phyloP scores from a whole-genome alignment of 345 rosid species.

The Corymbia maculata region DNA sequence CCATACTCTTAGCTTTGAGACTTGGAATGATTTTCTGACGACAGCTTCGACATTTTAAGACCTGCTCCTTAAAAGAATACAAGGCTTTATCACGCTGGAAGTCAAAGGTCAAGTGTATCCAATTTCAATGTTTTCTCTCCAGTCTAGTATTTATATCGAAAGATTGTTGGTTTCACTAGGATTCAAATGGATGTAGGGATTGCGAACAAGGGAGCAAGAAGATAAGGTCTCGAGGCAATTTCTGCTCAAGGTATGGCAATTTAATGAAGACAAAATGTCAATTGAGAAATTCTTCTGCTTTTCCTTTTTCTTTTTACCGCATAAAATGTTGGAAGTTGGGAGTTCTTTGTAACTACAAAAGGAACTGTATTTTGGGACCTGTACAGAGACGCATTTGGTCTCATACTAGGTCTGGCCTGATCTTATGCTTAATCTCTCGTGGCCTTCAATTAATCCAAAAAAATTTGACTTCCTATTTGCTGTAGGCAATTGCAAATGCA shows the following conservation, averaged over 20 bases:
- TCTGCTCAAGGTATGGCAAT: conserved; percentile 54
- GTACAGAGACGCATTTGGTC: not conserved
- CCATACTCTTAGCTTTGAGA: too few relatives aligned
- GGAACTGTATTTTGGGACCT: not conserved
- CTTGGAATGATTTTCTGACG: not conserved
- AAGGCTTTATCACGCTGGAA: too few relatives aligned
- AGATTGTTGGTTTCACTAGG: not conserved
- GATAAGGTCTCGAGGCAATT: conserved; percentile 66
- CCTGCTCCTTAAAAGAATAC: not conserved
- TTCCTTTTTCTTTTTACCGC: not conserved
- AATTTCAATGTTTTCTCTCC: not conserved
- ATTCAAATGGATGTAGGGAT: conserved; percentile 27
- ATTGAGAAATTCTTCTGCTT: not conserved
- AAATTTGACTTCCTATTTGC: not conserved
- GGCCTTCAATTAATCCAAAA: not conserved
- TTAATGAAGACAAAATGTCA: not conserved
- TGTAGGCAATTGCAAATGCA: conserved; percentile 74
- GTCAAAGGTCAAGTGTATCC: conserved; percentile 42
- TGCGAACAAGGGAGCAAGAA: conserved; percentile 72
- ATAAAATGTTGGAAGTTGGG: not conserved
- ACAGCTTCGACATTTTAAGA: not conserved
- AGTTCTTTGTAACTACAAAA: not conserved
- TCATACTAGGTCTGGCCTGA: not conserved
- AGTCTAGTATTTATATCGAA: not conserved
- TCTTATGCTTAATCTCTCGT: not conserved